Evolutionary conservation across 257 asterid species (phyloP).

Genomic region (Fraxinus pennsylvanica): DNA sequence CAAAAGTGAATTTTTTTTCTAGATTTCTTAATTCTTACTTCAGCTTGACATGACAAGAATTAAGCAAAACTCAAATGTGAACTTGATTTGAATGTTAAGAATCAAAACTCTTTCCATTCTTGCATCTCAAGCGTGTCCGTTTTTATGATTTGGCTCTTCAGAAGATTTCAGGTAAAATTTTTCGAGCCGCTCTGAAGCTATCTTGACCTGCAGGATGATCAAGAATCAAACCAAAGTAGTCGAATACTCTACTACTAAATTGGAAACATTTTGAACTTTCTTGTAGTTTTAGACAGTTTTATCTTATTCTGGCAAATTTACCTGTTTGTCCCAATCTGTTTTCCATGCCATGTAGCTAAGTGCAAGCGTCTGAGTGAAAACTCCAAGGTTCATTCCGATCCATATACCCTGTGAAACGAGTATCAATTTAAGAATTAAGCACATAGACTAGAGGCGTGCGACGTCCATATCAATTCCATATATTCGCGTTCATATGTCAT

Average conservation of each 20-base stretch:
- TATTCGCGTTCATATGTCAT: not conserved
- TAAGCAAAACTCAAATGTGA: not conserved
- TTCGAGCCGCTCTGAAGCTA: slow-evolving; percentile 40
- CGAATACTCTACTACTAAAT: not conserved
- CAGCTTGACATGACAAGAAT: not conserved
- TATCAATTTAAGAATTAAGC: not conserved
- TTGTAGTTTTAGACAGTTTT: not conserved
- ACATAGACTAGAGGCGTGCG: not conserved
- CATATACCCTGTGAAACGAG: slow-evolving; percentile 69
- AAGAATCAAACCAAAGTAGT: not conserved
- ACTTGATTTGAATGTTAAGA: not conserved
- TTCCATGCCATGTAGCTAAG: slow-evolving; percentile 71
- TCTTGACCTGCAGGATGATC: not conserved
- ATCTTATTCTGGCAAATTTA: slow-evolving; percentile 6
- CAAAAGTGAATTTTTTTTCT: not conserved
- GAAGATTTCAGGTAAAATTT: slow-evolving; percentile 59
- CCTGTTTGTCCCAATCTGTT: slow-evolving; percentile 79
- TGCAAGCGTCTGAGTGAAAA: slow-evolving; percentile 58
- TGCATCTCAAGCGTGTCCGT: slow-evolving; percentile 38
- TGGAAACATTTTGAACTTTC: not conserved
- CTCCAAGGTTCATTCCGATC: slow-evolving; percentile 78
- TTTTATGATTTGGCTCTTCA: slow-evolving; percentile 36
- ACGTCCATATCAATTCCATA: not conserved
- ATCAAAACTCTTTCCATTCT: not conserved
- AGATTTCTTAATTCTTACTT: not conserved